Conservation (phyloP, 129 eudicot species). For the Helianthus tuberosus region DNA sequence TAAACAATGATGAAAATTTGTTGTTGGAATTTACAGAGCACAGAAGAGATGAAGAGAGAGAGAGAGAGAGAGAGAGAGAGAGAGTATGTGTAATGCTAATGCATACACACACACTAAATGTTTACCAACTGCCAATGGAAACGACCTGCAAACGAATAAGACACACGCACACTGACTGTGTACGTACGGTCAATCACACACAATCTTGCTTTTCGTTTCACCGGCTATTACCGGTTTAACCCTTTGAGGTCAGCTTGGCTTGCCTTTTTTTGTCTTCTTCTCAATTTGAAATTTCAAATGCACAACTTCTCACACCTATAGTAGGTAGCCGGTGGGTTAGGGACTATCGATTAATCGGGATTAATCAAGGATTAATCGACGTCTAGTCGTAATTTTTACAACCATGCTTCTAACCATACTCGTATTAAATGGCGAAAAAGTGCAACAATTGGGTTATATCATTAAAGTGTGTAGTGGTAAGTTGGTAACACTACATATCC, state of each 20-base stretch:
- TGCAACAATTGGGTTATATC: no score
- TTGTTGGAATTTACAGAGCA: conserved; percentile 35
- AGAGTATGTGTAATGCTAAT: no score
- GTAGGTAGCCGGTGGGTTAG: no score
- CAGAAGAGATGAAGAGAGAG: conserved; percentile 26
- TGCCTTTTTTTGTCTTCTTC: conserved; percentile 27
- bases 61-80: background rate
- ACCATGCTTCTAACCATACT: no score
- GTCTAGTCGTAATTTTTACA: no score
- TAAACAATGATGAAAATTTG: conserved; percentile 24
- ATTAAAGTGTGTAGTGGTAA: no score
- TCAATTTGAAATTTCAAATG: conserved; percentile 17
- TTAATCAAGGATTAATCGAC: no score
- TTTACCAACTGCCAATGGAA: conserved; percentile 85
- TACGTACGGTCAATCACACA: conserved; percentile 57
- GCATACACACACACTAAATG: conserved; percentile 51
- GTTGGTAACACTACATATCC: no score
- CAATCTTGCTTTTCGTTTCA: conserved; percentile 35
- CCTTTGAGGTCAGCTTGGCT: background rate
- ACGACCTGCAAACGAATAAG: conserved; percentile 50
- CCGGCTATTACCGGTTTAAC: conserved; percentile 28
- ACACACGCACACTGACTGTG: conserved; percentile 35
- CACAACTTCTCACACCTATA: no score
- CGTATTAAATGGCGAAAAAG: no score
- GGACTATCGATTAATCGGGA: no score